Percentiles rank a stretch among this genome's conserved stretches.
Evolutionary conservation across 768 basidiomycete species (phyloP).

Genomic region (Naganishia antarctica): DNA sequence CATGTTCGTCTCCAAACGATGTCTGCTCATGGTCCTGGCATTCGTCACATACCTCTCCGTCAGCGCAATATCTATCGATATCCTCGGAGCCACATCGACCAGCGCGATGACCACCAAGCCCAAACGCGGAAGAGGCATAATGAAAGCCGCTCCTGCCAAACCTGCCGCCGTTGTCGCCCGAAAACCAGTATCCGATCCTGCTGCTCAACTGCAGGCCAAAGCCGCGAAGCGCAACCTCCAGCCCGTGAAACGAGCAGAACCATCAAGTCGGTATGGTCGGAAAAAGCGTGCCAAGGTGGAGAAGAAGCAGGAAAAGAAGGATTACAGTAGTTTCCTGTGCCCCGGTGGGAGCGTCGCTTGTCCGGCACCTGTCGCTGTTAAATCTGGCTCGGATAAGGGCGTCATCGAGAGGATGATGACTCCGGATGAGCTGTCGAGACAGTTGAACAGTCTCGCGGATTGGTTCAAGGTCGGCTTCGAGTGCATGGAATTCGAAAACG

Average conservation of each 20-base stretch:
- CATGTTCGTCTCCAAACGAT: slow-evolving; percentile 5
- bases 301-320: slow-evolving; percentile 43
- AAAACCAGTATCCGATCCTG: not conserved
- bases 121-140: not conserved
- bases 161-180: slow-evolving; percentile 16
- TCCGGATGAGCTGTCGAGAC: slow-evolving; percentile 31
- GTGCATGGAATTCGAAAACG: slow-evolving; percentile 47
- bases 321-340: slow-evolving; percentile 49
- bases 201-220: slow-evolving; percentile 12
- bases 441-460: slow-evolving; percentile 42
- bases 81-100: not conserved
- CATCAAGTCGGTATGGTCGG: slow-evolving; percentile 19
- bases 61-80: not conserved
- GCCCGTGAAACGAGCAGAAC: slow-evolving; percentile 26
- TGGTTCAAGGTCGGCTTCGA: slow-evolving; percentile 51
- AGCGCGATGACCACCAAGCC: not conserved
- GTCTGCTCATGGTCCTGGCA: not conserved
- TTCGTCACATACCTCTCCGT: slow-evolving; percentile 1
- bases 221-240: slow-evolving; percentile 25
- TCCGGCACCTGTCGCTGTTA: slow-evolving; percentile 24
- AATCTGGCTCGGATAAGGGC: slow-evolving; percentile 33
- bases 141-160: slow-evolving; percentile 17
- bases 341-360: slow-evolving; percentile 37
- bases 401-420: slow-evolving; percentile 18
- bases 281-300: slow-evolving; percentile 18